phyloP scores from a whole-genome alignment of 1,284 basidiomycete species.

The Cutaneotrichosporon sp. region DNA sequence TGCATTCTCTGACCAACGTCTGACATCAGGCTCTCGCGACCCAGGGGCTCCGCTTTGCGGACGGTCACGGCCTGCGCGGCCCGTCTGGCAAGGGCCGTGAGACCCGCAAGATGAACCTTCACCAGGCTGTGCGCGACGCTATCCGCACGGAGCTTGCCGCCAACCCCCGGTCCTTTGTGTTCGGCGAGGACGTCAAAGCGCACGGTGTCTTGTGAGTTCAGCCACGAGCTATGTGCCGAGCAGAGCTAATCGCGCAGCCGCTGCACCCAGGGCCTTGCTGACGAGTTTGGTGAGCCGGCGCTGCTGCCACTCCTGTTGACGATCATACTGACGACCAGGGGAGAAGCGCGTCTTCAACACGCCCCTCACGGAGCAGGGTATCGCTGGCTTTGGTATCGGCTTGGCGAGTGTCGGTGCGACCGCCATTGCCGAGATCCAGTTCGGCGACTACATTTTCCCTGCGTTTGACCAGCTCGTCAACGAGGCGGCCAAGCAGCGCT shows the following conservation, averaged over 20 bases:
- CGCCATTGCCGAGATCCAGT: conserved; percentile 89
- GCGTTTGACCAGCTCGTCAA: conserved; percentile 96
- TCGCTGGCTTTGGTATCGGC: conserved; percentile 92
- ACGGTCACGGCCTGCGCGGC: conserved; percentile 60
- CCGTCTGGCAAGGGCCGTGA: conserved; percentile 70
- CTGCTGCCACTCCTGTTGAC: background rate
- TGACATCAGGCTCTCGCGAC: conserved; percentile 62
- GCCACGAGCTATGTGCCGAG: no score
- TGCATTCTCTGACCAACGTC: background rate
- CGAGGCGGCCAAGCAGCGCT: conserved; percentile 91
- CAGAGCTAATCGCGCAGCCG: conserved; percentile 11
- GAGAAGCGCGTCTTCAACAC: conserved; percentile 94
- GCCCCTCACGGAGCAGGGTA: conserved; percentile 89
- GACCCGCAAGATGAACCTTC: conserved; percentile 86
- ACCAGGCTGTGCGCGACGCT: conserved; percentile 85
- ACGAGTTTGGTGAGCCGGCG: conserved; percentile 73
- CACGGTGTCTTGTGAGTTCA: conserved; percentile 88
- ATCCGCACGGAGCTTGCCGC: conserved; percentile 79
- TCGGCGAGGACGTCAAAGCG: conserved; percentile 92
- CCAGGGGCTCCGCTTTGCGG: conserved; percentile 68
- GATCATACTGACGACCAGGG: conserved; percentile 57
- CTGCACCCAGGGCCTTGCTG: conserved; percentile 73
- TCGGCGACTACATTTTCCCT: conserved; percentile 67
- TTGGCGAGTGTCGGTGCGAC: conserved; percentile 90
- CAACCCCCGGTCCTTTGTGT: conserved; percentile 83